Base-by-base conservation (phyloP, 768 basidiomycete genomes). In the Tylopilus rubrobrunneus region DNA sequence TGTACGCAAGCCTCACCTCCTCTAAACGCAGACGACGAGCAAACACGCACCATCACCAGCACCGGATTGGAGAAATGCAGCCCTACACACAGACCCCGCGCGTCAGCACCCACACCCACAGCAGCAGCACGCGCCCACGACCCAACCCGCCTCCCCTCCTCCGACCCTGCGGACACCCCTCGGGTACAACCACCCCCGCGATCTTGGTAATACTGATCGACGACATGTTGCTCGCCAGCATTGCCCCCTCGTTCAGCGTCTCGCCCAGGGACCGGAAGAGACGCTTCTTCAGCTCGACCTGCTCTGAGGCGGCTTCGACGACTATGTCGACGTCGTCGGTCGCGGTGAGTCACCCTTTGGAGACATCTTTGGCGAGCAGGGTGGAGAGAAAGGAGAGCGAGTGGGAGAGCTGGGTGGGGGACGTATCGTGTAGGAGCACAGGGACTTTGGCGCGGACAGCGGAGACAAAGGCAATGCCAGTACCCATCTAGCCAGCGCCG, bases 51-150 rank as follows among this genome's bases (percentile, higher is more conserved):
- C 94, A 97, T 97, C 31, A 96, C 89, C 3, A 94, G 95, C 5
- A 97, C 95, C 5, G 95, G 95, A 64, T 98, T 96, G 76, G 97
- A 96, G 76, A 94, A 97, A 68, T 96, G 93, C 40, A 96, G 74
- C 12, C 86, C 91, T 92, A 49, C 48, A 31, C 25, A 25, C n/a
- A n/a, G 5, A 25, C 5, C 25, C 25, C 27, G 27, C 53, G 28
- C 54, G 41, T 52, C 29, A 51, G 28, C 34, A 15, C 14, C 36
- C 37, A 2, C 45, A 36, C 33, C 5, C 25, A 2, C 34, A 51
- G 25, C 25, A 25, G 25, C 25, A 25, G 5, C 25, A 25, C 25
- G 25, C 83, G 89, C 89, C 93, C 48, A 97, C 90, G 37, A 94
- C 92, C 44, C 92, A 79, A 43, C 83, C 56, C 71, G 73, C 68